phyloP scores from a whole-genome alignment of 805 yeast species.

The Wickerhamomyces queroliae region DNA sequence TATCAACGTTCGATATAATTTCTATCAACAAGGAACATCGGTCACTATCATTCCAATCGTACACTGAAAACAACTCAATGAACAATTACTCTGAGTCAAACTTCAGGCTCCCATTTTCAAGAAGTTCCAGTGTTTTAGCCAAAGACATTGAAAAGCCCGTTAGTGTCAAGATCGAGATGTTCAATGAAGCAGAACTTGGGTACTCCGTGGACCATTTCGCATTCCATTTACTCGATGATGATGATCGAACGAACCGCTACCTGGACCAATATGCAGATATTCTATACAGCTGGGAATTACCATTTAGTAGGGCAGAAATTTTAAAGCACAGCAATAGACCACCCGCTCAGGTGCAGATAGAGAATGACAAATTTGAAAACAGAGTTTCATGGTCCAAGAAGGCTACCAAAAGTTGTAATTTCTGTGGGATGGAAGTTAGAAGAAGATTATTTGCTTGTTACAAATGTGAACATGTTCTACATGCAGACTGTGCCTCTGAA shows the following conservation, averaged over 20 bases:
- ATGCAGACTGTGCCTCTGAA: conserved; percentile 66
- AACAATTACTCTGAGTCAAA: conserved; percentile 16
- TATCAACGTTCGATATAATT: not conserved
- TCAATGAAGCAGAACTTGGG: conserved; percentile 30
- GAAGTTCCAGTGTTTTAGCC: conserved; percentile 20
- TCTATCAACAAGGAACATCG: not conserved
- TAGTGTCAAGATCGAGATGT: conserved; percentile 39
- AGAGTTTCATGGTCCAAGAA: conserved; percentile 23
- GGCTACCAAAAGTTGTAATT: conserved; percentile 43
- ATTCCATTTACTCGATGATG: conserved; percentile 31
- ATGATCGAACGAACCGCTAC: conserved; percentile 26
- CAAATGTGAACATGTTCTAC: conserved; percentile 74
- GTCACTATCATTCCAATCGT: conserved; percentile 12
- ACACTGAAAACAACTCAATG: conserved; percentile 8
- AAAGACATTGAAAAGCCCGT: conserved; percentile 12
- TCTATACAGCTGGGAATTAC: conserved; percentile 77
- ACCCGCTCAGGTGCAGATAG: conserved; percentile 13
- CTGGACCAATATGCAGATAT: conserved; percentile 75
- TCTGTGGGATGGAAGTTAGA: conserved; percentile 56
- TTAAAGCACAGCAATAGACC: conserved; percentile 56
- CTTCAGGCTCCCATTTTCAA: conserved; percentile 16
- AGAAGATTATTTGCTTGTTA: conserved; percentile 64
- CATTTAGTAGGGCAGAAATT: conserved; percentile 72
- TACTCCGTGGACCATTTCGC: conserved; percentile 29
- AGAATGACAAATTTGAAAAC: conserved; percentile 30